Base-by-base conservation (phyloP, 2,329 filamentous ascomycete species). In the Zymoseptoria pseudotritici region DNA sequence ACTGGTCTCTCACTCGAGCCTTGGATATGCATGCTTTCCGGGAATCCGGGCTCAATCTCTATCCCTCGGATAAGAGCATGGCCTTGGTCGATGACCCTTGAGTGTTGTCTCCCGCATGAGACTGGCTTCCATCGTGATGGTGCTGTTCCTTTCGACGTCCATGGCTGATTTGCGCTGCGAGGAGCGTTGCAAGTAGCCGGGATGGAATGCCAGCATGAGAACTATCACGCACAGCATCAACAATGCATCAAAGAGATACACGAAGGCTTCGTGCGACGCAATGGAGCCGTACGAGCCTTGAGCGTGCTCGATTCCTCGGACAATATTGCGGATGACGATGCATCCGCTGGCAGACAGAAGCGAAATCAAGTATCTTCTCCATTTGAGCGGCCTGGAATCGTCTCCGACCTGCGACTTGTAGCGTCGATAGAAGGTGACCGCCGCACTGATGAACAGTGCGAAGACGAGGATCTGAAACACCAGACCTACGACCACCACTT, bases 391-490 rank as follows among this genome's bases (percentile, higher is more conserved):
- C 46, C 58, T 73, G 3, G 54, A 55, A n/a, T 53, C 61, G 8
- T 5, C 2, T 36, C 50, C 57, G n/a, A 13, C 19, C 22, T 61
- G 61, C 22, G 26, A 20, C 10, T 49, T 46, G 29, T 56, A 63
- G 7, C 80, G 74, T 2, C 64, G 57, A 62, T 85, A 79, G 71
- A 85, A 85, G 0, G 80, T 60, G 1, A 76, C 63, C 0, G 81
- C 76, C 2, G 78, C 77, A 5, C 78, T 60, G 51, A 82, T 71
- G 66, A 87, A 87, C 31, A 85, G 70, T 21, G 76, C 77, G 63
- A 87, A 86, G 58, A 82, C 78, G 52, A 83, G 46, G 20, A 87
- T 76, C 67, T 87, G 85, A 24, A 86, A 70, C 36, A 82, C 69
- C 1, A 88, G 72, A 1, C 84, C 84, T 1, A 66, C 79, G 5